A percentile compares a stretch with the other conserved stretches of the same genome.
Conservation (phyloP, 2,329 filamentous ascomycete genomes). For the Colletotrichum caudatum region DNA sequence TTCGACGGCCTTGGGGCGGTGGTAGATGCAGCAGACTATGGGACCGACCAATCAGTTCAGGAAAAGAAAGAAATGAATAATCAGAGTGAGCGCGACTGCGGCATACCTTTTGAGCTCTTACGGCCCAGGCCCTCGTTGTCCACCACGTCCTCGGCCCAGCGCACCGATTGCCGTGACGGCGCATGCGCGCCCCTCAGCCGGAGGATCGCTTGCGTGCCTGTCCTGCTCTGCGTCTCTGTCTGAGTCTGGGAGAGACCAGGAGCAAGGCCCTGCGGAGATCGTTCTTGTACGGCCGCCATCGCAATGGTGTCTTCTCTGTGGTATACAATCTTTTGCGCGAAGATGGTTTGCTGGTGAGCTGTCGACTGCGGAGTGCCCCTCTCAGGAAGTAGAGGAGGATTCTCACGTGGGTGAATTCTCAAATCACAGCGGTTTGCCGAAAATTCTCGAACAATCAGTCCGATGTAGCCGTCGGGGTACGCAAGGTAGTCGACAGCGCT, state of each 20-base stretch:
- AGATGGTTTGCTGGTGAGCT: conserved; percentile 21
- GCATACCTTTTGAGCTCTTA: conserved; percentile 91
- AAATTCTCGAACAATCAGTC: conserved; percentile 23
- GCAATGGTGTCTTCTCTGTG: conserved; percentile 48
- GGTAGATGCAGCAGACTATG: conserved; percentile 98
- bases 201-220: conserved; percentile 56
- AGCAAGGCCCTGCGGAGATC: conserved; percentile 45
- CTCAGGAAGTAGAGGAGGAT: neutral
- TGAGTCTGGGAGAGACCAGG: conserved; percentile 52
- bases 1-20: conserved; percentile 82
- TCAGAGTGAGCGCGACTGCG: neutral
- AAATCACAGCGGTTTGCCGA: neutral
- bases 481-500: neutral
- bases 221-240: conserved; percentile 48
- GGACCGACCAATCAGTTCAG: neutral
- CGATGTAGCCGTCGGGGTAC: neutral
- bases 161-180: conserved; percentile 72
- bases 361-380: neutral
- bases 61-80: neutral
- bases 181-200: conserved; percentile 64
- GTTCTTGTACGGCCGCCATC: conserved; percentile 46
- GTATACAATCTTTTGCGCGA: conserved; percentile 24
- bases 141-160: conserved; percentile 92
- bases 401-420: conserved; percentile 5
- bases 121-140: conserved; percentile 96